Base-by-base conservation (phyloP, 2,329 filamentous ascomycete species). In the Fusarium musae region DNA sequence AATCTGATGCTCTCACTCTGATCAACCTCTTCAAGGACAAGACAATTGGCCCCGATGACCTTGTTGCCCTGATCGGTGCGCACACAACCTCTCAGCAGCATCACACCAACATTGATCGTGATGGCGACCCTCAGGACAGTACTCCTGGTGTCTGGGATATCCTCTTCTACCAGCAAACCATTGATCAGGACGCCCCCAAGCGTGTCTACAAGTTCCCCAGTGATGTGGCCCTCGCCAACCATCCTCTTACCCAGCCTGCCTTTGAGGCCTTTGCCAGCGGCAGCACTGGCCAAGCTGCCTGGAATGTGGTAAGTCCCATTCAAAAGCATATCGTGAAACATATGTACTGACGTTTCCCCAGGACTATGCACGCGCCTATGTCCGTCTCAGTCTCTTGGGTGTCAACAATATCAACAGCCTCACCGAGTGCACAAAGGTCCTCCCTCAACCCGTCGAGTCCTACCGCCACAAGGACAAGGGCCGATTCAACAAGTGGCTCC, bases 341-440 rank as follows among this genome's bases (percentile, higher is more conserved):
- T 5, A 50, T 7, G 15, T 13, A 34, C 30, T 50, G 21, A 50
- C 16, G 16, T 19, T 4, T 28, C 26, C 17, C 19, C 23, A 85
- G 83, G 87, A 85, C 49, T 90, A 87, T 61, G 83, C 87, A 4
- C 81, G 82, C 40, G 87, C 86, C 17, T 89, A 89, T 72, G 82
- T 88, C 49, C 86, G 87, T 28, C 81, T 90, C 42, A 87, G 84
- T 37, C 79, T 90, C 6, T 84, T 90, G 16, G 88, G 88, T 6
- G 87, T 89, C 19, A 83, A 87, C 74, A 88, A 89, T 75, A 86
- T 90, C 78, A 89, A 89, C 77, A 78, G 82, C 28, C 79, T 90
- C 47, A 86, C 84, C 21, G 87, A 89, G 70, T 90, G 88, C 82
- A 87, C 86, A 15, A 84, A 85, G 72, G 86, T 86, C 6, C 79